phyloP scores from a whole-genome alignment of 768 basidiomycete genomes.

The Suillus ampliporus region DNA sequence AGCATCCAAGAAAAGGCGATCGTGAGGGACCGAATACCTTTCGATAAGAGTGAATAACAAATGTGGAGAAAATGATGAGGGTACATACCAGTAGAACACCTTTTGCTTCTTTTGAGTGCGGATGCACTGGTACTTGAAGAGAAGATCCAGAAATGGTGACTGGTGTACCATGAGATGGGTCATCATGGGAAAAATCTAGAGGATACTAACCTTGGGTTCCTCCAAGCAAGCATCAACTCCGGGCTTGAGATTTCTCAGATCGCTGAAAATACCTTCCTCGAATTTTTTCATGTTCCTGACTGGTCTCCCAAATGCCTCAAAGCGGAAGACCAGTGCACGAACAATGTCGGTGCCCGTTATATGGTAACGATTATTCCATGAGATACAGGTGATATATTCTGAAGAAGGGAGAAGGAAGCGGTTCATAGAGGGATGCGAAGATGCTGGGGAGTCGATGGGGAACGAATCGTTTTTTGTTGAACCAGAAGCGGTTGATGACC shows the following conservation, averaged over 20 bases:
- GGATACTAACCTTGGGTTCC: conserved; percentile 84
- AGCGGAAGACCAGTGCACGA: conserved; percentile 90
- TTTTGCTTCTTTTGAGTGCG: conserved; percentile 99
- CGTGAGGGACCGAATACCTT: conserved; percentile 97
- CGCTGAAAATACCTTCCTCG: conserved; percentile 95
- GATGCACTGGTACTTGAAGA: conserved; percentile 97
- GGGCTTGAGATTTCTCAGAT: conserved; percentile 92
- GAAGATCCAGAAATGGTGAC: conserved; percentile 91
- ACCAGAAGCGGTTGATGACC: conserved; percentile 50
- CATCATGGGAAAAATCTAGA: not conserved
- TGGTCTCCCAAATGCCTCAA: conserved; percentile 91
- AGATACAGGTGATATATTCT: conserved; percentile 88
- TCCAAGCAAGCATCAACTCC: conserved; percentile 92
- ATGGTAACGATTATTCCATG: conserved; percentile 91
- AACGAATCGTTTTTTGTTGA: conserved; percentile 19
- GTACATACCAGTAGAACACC: conserved; percentile 89
- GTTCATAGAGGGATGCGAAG: conserved; percentile 80
- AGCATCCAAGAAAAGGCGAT: conserved; percentile 95
- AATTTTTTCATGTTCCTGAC: conserved; percentile 96
- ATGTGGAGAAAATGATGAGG: conserved; percentile 9
- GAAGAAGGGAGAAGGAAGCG: conserved; percentile 87
- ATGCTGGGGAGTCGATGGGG: conserved; percentile 39
- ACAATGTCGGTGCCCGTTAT: conserved; percentile 98
- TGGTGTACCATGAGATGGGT: conserved; percentile 37
- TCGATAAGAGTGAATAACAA: not conserved